These are phyloP conservation scores for Tolypocladium sp. DNA, from an alignment of 2,329 filamentous ascomycete genomes.

Conservation along the genomic window DNA sequence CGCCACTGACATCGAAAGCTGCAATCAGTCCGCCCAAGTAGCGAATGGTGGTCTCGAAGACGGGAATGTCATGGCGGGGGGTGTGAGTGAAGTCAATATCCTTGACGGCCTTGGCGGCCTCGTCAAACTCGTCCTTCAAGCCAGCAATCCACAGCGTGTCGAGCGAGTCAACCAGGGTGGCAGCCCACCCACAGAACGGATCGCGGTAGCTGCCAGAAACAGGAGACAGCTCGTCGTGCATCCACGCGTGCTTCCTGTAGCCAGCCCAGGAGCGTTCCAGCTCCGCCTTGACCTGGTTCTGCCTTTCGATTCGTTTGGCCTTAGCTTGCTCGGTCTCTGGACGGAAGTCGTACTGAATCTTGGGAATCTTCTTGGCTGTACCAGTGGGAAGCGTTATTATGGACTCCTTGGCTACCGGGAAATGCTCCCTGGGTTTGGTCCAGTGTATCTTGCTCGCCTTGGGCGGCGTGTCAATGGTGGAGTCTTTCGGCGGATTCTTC, in stretches of 20 bases:
- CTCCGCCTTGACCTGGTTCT: conserved; percentile 60
- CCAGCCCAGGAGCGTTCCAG: conserved; percentile 74
- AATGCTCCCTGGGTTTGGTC: conserved; percentile 65
- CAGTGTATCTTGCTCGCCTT: conserved; percentile 47
- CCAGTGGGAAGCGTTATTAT: conserved; percentile 70
- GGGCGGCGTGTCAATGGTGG: conserved; percentile 7
- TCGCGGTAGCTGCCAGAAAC: conserved; percentile 59
- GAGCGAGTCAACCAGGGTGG: conserved; percentile 72
- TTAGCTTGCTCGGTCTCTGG: conserved; percentile 52
- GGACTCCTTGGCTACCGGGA: conserved; percentile 61
- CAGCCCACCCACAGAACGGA: conserved; percentile 87
- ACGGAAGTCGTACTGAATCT: conserved; percentile 67
- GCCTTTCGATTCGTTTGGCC: conserved; percentile 53
- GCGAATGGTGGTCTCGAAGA: conserved; percentile 88
- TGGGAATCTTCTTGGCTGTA: conserved; percentile 59
- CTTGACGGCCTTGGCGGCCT: conserved; percentile 60
- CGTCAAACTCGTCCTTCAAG: conserved; percentile 67
- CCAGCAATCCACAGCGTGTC: conserved; percentile 87
- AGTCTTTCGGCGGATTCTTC: conserved; percentile 16
- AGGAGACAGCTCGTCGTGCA: conserved; percentile 78
- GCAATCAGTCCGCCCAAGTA: conserved; percentile 80
- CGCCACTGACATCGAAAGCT: conserved; percentile 78
- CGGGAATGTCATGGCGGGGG: conserved; percentile 59
- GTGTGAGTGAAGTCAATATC: conserved; percentile 78
- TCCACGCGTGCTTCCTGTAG: conserved; percentile 72